A percentile compares a stretch with the other conserved stretches of the same genome.
These are phyloP conservation scores for Angomonas deanei DNA, from an alignment of 208 protist species.

Conservation along the genomic window DNA sequence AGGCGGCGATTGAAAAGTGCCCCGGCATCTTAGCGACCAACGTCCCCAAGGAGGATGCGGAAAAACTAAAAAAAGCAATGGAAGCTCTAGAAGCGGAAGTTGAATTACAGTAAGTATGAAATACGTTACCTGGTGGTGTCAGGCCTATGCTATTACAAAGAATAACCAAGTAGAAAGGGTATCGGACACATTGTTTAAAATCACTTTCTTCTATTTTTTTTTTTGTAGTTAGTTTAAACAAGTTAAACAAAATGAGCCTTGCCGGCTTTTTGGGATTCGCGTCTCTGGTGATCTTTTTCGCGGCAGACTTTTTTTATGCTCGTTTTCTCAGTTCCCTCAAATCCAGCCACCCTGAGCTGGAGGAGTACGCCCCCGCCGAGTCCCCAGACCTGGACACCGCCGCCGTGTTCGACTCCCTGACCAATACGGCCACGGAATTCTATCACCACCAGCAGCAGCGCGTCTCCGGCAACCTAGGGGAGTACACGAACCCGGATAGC, in stretches of 20 bases:
- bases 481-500: not conserved
- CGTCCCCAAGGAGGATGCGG: slow-evolving; percentile 57
- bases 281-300: slow-evolving; percentile 51
- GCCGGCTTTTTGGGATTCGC: slow-evolving; percentile 22
- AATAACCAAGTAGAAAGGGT: not conserved
- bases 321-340: slow-evolving; percentile 44
- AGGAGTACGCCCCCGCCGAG: slow-evolving; percentile 55
- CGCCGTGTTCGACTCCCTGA: slow-evolving; percentile 43
- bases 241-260: not conserved
- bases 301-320: slow-evolving; percentile 53
- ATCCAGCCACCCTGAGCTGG: slow-evolving; percentile 53
- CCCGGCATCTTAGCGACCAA: slow-evolving; percentile 71
- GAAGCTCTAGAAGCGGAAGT: slow-evolving; percentile 66
- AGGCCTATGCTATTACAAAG: no score
- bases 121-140: no score
- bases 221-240: not conserved
- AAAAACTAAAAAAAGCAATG: slow-evolving; percentile 70
- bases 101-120: slow-evolving; percentile 40
- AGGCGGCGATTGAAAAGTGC: slow-evolving; percentile 74
- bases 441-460: slow-evolving; percentile 23
- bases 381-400: slow-evolving; percentile 68
- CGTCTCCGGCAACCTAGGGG: not conserved
- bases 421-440: slow-evolving; percentile 39
- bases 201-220: slow-evolving; percentile 18
- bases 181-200: not conserved